Evolutionary conservation across 768 basidiomycete species (phyloP), one percentile per base, ranked within the genome.

Genomic region (Serendipita indica): DNA sequence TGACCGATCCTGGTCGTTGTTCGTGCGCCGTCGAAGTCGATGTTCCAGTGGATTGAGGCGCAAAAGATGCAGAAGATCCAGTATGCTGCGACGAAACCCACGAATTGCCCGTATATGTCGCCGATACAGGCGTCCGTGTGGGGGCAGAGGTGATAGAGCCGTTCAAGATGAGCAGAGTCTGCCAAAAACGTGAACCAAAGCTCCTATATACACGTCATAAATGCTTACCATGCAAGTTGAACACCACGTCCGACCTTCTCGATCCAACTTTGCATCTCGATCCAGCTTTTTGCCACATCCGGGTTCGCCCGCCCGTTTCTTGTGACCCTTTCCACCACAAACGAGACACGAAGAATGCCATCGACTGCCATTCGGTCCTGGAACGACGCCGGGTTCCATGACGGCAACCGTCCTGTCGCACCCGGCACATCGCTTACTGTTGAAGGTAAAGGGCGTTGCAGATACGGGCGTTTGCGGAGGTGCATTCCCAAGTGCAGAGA

Each of bases 361-460:
- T 62, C 79, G 77, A 32, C 83, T 82, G 33, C 84, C 84, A 61
- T 86, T 83, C 22, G 89, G 89, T 3, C 89, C 89, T 27, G 86
- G 83, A 35, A 91, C 84, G 30, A 90, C 87, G 6, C 89, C 89
- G 60, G 79, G 75, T 65, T 90, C 89, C 87, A 91, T 89, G 1
- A 79, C 79, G 14, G 85, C 86, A 12, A 90, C 89, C 0, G 78
- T 66, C 64, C 78, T 80, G 57, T 73, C 74, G 68, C 89, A 91
- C 25, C 85, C 87, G 7, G 87, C 86, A 64, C 89, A 91, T 13
- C 73, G 63, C 37, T n/a, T 74, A 71, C 33, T 75, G 73, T 52
- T 77, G 75, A 12, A 83, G 30, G 7, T 54, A n/a, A 18, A 43
- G 6, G 41, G 7, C n/a, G 49, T 13, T 27, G 79, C 75, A 63